Conservation (phyloP, 495 filamentous ascomycete genomes). For the Apiosordaria backusii region DNA sequence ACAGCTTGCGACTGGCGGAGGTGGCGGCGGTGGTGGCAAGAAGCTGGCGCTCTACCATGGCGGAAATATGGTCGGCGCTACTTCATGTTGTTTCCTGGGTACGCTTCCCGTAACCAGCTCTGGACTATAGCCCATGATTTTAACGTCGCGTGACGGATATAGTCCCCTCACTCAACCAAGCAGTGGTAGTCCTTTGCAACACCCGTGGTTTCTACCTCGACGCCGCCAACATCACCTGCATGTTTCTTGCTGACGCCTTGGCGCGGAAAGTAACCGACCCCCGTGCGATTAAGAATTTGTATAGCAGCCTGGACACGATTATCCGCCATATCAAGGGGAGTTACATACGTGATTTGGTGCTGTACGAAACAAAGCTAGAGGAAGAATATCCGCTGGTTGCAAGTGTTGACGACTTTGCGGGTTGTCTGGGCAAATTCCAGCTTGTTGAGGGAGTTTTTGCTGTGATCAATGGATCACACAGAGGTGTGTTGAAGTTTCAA, state of each 20-base stretch:
- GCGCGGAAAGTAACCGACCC: neutral
- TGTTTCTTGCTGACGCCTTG: constrained; percentile 16
- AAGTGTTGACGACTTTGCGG: neutral
- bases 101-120: neutral
- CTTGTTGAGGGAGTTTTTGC: neutral
- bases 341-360: neutral
- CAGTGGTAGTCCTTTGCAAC: constrained; percentile 25
- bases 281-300: neutral
- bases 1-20: neutral
- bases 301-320: neutral
- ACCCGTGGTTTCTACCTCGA: constrained; percentile 20
- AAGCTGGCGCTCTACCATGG: constrained; percentile 24
- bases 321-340: neutral
- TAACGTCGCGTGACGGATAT: neutral
- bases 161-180: constrained; percentile 7
- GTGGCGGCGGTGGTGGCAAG: neutral
- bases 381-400: neutral
- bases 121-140: neutral
- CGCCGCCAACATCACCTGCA: constrained; percentile 20
- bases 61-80: constrained; percentile 28
- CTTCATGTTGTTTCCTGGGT: constrained; percentile 18
- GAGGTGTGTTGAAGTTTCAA: neutral
- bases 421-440: neutral
- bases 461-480: neutral
- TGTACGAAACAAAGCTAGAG: neutral